Evolutionary conservation across 2,329 filamentous ascomycete genomes (phyloP).

Genomic region (Cordyceps cicadae): DNA sequence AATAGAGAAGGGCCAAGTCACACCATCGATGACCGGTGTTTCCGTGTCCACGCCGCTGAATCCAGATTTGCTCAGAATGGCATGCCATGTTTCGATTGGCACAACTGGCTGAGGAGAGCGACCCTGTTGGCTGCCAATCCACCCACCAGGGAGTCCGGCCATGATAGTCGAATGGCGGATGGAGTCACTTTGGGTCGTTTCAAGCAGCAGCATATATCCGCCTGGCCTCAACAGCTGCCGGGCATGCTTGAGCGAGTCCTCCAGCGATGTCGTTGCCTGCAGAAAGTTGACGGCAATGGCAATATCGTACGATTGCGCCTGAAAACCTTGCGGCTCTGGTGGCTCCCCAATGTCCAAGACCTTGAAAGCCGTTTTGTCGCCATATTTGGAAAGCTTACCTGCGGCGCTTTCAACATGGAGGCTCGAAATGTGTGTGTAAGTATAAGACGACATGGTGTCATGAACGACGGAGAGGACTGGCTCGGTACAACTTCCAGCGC

Average conservation of each 20-base stretch:
- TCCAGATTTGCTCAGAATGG: neutral
- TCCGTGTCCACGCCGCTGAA: constrained; percentile 12
- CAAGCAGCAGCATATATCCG: constrained; percentile 21
- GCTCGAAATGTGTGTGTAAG: constrained; percentile 19
- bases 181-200: constrained; percentile 15
- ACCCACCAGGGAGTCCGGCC: constrained; percentile 23
- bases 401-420: constrained; percentile 14
- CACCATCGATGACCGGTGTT: neutral
- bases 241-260: constrained; percentile 16
- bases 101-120: constrained; percentile 11
- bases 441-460: constrained; percentile 12
- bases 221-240: constrained; percentile 21
- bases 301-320: constrained; percentile 18
- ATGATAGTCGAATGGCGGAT: constrained; percentile 16
- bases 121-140: constrained; percentile 19
- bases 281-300: constrained; percentile 20
- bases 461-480: too few species aligned
- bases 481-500: too few species aligned
- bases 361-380: constrained; percentile 22
- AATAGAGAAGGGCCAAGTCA: neutral
- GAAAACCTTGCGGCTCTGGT: constrained; percentile 17
- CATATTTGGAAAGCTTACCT: constrained; percentile 13
- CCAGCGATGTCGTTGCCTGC: constrained; percentile 20
- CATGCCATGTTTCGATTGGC: constrained; percentile 4
- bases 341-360: constrained; percentile 21